Evolutionary conservation across 192 early-diverging fungal genomes (phyloP).

Genomic region (Spizellomyces sp.): DNA sequence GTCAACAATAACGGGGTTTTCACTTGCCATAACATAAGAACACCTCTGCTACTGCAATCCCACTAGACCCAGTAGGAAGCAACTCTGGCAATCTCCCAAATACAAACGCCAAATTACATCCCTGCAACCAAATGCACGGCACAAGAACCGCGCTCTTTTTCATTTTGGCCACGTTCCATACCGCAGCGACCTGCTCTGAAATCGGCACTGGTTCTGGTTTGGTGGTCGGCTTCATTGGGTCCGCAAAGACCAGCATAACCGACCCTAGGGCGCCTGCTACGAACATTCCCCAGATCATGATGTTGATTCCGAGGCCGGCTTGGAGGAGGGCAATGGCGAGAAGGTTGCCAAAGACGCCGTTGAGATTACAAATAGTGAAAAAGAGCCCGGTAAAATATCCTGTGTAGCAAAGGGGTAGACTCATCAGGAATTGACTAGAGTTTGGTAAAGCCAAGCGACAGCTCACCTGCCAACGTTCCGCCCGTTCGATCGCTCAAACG

Average conservation of each 20-base stretch:
- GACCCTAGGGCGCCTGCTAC: constrained; percentile 8
- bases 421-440: neutral
- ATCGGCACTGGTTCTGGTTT: constrained; percentile 1
- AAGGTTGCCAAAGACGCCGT: constrained; percentile 34
- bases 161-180: constrained; percentile 24
- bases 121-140: constrained; percentile 30
- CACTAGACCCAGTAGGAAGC: constrained; percentile 14
- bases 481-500: constrained; percentile 13
- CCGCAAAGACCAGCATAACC: constrained; percentile 12
- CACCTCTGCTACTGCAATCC: constrained; percentile 18
- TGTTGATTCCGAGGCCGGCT: constrained; percentile 16
- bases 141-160: constrained; percentile 22
- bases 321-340: constrained; percentile 29
- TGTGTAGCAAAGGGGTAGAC: neutral
- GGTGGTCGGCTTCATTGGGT: constrained; percentile 11
- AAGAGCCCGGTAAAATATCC: constrained; percentile 36
- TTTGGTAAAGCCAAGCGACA: neutral
- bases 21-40: constrained; percentile 33
- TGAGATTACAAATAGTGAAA: constrained; percentile 34
- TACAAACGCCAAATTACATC: constrained; percentile 32
- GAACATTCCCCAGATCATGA: constrained; percentile 34
- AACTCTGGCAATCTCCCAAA: constrained; percentile 26
- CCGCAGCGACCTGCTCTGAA: constrained; percentile 2
- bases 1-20: neutral
- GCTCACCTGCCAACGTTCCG: constrained; percentile 15